phyloP scores from a whole-genome alignment of 768 basidiomycete genomes.

The Phaeolepiota aurea region DNA sequence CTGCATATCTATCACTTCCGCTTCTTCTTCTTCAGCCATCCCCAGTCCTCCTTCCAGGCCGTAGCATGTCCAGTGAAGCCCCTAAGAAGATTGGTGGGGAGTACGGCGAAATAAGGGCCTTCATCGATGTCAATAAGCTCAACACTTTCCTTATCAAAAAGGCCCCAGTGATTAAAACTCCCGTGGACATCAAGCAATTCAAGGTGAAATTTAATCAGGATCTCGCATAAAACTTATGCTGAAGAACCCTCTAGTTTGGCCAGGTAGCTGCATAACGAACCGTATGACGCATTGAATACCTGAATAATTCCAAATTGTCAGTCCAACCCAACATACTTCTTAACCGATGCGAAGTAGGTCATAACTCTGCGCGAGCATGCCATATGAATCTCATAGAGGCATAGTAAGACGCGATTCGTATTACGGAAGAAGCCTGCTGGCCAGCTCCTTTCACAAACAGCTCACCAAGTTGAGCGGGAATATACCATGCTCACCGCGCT shows the following conservation, averaged over 20 bases:
- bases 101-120: conserved; percentile 65
- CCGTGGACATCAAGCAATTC: conserved; percentile 86
- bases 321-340: conserved; percentile 96
- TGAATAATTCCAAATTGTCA: conserved; percentile 17
- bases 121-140: conserved; percentile 55
- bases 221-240: too few species aligned
- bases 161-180: conserved; percentile 47
- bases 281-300: conserved; percentile 3
- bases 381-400: conserved; percentile 1
- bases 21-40: too few species aligned
- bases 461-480: conserved; percentile 94
- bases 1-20: too few species aligned
- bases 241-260: conserved; percentile 66
- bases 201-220: conserved; percentile 42
- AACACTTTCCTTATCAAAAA: conserved; percentile 55
- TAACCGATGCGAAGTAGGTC: conserved; percentile 63
- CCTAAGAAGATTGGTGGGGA: conserved; percentile 60
- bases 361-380: background rate
- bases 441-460: conserved; percentile 78
- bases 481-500: conserved; percentile 74
- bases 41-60: too few species aligned
- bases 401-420: conserved; percentile 60
- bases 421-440: conserved; percentile 92
- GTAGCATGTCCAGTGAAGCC: conserved; percentile 15
- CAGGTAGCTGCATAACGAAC: conserved; percentile 47